Conservation (phyloP, 1,284 basidiomycete genomes). For the Baeospora myosura region DNA sequence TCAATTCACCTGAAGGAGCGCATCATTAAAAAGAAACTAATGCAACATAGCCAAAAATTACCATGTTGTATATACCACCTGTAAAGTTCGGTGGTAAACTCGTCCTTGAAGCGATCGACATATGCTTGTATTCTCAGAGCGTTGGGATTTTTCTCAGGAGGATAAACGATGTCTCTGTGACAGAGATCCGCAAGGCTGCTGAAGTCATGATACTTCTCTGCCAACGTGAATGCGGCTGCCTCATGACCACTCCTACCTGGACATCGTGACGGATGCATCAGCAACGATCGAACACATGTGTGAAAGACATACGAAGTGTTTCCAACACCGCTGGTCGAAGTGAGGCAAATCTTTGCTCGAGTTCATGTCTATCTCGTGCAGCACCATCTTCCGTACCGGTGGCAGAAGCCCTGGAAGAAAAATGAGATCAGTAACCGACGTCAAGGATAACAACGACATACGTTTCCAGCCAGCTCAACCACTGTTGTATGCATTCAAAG, state of each 20-base stretch:
- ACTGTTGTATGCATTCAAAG: constrained; percentile 69
- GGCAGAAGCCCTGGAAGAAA: constrained; percentile 32
- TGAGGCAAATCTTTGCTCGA: constrained; percentile 59
- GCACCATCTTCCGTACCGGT: constrained; percentile 37
- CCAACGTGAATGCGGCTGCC: constrained; percentile 70
- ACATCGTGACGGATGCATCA: constrained; percentile 4
- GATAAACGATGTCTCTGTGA: constrained; percentile 59
- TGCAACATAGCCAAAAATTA: constrained; percentile 19
- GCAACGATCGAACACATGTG: constrained; percentile 8
- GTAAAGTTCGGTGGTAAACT: constrained; percentile 85
- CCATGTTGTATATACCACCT: constrained; percentile 80
- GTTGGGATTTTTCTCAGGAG: constrained; percentile 57
- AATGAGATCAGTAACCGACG: background rate
- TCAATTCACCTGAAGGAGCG: constrained; percentile 51
- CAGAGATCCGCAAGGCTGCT: constrained; percentile 76
- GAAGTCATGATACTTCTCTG: constrained; percentile 84
- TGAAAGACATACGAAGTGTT: constrained; percentile 55
- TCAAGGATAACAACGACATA: constrained; percentile 22
- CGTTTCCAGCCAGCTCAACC: constrained; percentile 64
- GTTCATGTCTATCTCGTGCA: constrained; percentile 44
- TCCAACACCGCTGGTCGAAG: constrained; percentile 70
- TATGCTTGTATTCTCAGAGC: constrained; percentile 59
- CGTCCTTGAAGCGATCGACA: constrained; percentile 74
- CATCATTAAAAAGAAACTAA: constrained; percentile 7
- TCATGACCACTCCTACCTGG: constrained; percentile 63